Percentiles rank a stretch among this genome's conserved stretches.
phyloP scores from a whole-genome alignment of 78 protist species.

The Andalucia godoyi region DNA sequence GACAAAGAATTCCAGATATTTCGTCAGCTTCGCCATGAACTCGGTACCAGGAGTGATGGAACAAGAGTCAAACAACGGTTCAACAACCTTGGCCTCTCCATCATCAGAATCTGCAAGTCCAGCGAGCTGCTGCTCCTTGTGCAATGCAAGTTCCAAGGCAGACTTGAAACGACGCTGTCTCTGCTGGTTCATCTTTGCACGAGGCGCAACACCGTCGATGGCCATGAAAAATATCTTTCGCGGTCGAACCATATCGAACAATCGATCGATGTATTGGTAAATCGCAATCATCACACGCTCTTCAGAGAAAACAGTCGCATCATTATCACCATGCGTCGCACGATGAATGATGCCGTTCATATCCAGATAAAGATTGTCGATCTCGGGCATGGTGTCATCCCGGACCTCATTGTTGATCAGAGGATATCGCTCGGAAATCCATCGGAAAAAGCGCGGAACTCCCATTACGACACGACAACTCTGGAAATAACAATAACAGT shows the following conservation, averaged over 20 bases:
- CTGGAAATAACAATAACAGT: no score
- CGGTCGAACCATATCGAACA: constrained; percentile 73
- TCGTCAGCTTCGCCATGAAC: constrained; percentile 53
- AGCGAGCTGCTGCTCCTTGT: background rate
- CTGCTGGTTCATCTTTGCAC: constrained; percentile 96
- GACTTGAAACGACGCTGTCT: constrained; percentile 21
- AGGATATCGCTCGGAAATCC: constrained; percentile 58
- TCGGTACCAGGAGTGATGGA: constrained; percentile 93
- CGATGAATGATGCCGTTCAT: constrained; percentile 96
- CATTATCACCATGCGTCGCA: constrained; percentile 18
- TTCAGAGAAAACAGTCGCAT: constrained; percentile 7
- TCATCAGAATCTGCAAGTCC: constrained; percentile 8
- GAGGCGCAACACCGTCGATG: constrained; percentile 90
- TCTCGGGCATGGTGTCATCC: background rate
- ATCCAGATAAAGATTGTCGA: constrained; percentile 90
- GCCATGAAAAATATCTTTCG: constrained; percentile 76
- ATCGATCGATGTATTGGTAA: constrained; percentile 69
- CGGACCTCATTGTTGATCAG: constrained; percentile 14
- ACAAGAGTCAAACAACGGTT: constrained; percentile 88
- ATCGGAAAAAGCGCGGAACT: constrained; percentile 46
- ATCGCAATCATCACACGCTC: constrained; percentile 58
- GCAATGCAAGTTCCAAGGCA: background rate
- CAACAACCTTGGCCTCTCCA: no score
- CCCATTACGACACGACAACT: no score
- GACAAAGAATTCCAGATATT: constrained; percentile 12